Base-by-base conservation (phyloP, 2,329 filamentous ascomycete genomes). In the Aspergillus sp. region DNA sequence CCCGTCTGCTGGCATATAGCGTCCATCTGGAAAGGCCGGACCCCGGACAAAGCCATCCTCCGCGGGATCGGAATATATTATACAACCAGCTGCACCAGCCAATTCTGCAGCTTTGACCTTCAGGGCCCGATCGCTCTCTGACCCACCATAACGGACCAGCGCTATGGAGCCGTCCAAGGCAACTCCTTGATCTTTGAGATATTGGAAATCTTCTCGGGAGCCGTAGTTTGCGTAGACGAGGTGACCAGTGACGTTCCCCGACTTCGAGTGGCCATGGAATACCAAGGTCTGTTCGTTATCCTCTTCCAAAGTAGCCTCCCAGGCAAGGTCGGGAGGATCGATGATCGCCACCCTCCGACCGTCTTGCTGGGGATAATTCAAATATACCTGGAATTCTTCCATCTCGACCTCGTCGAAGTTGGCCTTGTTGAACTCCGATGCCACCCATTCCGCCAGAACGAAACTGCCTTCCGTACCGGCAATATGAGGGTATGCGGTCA, bases 391-490 rank as follows among this genome's bases (percentile, higher is more conserved):
- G 75, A 91, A 96, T 72, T 92, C 86, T 69, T 96, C 90, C 70
- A 92, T 83, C 53, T 82, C 79, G 25, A 96, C 88, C 59, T 89
- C 82, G 68, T 97, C 92, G 71, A 99, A 82, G 4, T 86, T 85
- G 49, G 89, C 88, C 54, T 83, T 84, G 66, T 80, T 79, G 76
- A 97, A 97, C 74, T 89, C 85, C 69, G 87, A 87, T 75, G 93
- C 85, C 57, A 97, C 87, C 81, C 93, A 96, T 79, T 91, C 85
- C 7, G 91, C 94, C 57, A 96, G 83, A 49, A 89, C 91, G 69
- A 89, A 92, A 78, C 96, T 94, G 51, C 95, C 95, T 78, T 97
- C 89, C 3, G 92, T 96, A n/a, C 95, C 95, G 2, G 92, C 95
- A 63, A 98, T 84, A 76, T 98, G 95, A 63, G 95, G 91, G 73